phyloP scores from a whole-genome alignment of 345 rosid species.

The Microcos paniculata region DNA sequence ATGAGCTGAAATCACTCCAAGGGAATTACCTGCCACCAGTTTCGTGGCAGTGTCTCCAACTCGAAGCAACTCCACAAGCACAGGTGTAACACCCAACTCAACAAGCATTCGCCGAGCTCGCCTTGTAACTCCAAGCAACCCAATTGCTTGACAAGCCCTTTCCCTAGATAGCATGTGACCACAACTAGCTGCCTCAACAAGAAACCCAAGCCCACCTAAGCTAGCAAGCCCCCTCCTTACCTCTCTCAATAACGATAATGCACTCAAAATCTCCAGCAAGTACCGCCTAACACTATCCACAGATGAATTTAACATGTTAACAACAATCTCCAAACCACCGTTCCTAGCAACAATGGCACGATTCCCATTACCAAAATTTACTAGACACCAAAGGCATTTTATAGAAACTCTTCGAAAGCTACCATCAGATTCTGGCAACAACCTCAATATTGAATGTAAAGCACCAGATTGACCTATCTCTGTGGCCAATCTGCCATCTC shows the following conservation, averaged over 20 bases:
- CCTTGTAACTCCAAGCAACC: conserved; percentile 42
- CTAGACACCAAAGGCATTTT: conserved; percentile 48
- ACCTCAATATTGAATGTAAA: conserved; percentile 31
- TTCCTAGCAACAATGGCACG: conserved; percentile 35
- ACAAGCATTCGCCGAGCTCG: conserved; percentile 47
- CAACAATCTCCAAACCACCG: conserved; percentile 48
- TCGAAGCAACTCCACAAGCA: conserved; percentile 49
- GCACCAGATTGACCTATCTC: conserved; percentile 48
- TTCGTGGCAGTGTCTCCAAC: conserved; percentile 44
- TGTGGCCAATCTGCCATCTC: conserved; percentile 35
- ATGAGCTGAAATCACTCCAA: conserved; percentile 56
- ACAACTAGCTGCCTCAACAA: conserved; percentile 47
- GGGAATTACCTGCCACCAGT: conserved; percentile 55
- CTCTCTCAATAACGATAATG: conserved; percentile 46
- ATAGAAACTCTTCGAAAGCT: conserved; percentile 28
- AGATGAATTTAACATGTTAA: conserved; percentile 35
- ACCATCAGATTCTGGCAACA: conserved; percentile 32
- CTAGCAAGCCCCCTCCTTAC: conserved; percentile 43
- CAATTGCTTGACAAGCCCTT: conserved; percentile 69
- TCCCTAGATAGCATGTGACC: conserved; percentile 59
- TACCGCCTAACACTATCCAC: conserved; percentile 34
- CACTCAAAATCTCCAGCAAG: conserved; percentile 62
- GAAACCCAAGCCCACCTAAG: conserved; percentile 47
- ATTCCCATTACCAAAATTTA: conserved; percentile 40
- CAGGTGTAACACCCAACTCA: conserved; percentile 48